Evolutionary conservation across 225 moss, liverwort and hornwort species (phyloP).

Genomic region (Pseudoscleropodium purum): DNA sequence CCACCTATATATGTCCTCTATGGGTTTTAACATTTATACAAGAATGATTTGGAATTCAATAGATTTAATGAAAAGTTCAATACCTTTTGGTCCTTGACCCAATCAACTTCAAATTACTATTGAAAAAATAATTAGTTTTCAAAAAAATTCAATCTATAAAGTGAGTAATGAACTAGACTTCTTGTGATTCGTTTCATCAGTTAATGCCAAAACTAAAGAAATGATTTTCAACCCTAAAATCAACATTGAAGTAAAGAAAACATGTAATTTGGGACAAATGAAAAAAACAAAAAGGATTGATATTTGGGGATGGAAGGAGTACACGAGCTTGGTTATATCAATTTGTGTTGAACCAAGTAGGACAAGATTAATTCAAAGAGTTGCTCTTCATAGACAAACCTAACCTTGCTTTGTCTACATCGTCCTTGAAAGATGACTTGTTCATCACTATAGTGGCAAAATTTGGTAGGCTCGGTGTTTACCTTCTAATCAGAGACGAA

Average conservation of each 20-base stretch:
- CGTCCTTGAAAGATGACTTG: background rate
- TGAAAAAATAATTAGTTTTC: background rate
- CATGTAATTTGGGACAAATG: background rate
- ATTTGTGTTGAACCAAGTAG: background rate
- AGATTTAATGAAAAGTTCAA: background rate
- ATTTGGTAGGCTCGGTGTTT: background rate
- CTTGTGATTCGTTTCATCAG: background rate
- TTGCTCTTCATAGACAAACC: background rate
- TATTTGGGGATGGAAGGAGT: background rate
- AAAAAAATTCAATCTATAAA: too few species aligned
- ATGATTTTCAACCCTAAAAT: background rate
- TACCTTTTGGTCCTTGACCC: background rate
- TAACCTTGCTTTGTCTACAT: background rate
- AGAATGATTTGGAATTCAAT: background rate
- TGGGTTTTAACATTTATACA: accelerated
- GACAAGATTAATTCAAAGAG: background rate
- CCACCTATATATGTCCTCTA: background rate
- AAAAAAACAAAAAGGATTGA: background rate
- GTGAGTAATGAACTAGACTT: background rate
- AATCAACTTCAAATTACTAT: background rate
- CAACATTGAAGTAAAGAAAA: background rate
- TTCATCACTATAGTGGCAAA: background rate
- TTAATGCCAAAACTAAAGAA: background rate
- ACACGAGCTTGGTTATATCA: background rate
- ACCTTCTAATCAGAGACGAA: background rate